Evolutionary conservation across 2,329 filamentous ascomycete genomes (phyloP).

Genomic region (Amauroascus verrucosus): DNA sequence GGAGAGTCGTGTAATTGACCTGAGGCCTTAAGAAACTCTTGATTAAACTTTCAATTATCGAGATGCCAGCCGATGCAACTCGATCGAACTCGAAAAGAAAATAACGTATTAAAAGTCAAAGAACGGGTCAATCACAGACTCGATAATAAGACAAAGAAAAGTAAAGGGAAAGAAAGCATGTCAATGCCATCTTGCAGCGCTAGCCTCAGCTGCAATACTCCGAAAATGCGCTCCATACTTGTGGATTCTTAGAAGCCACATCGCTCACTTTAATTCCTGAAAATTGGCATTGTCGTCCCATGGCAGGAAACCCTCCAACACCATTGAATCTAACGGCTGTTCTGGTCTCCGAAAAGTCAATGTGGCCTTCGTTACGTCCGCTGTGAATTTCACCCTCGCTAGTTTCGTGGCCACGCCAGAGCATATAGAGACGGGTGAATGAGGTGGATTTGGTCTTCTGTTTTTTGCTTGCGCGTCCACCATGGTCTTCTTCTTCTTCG

Average conservation of each 20-base stretch:
- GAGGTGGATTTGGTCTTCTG: not conserved
- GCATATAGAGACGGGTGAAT: conserved; percentile 13
- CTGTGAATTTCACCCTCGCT: conserved; percentile 11
- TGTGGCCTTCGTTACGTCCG: conserved; percentile 10
- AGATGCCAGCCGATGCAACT: not conserved
- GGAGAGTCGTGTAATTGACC: no score
- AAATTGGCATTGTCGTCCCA: conserved; percentile 13
- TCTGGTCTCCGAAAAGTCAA: conserved; percentile 14
- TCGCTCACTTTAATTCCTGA: conserved; percentile 12
- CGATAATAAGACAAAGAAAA: not conserved
- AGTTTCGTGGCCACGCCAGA: conserved; percentile 16
- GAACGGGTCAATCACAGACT: not conserved
- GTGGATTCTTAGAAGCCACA: not conserved
- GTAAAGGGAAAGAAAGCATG: not conserved
- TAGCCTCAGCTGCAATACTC: conserved; percentile 1
- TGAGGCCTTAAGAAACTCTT: no score
- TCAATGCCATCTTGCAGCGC: conserved; percentile 8
- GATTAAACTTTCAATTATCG: no score
- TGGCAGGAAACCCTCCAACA: conserved; percentile 14
- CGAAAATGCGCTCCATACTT: conserved; percentile 13
- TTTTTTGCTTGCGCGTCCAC: conserved; percentile 8
- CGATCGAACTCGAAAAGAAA: not conserved
- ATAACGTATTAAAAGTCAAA: not conserved
- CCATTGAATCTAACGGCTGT: conserved; percentile 13
- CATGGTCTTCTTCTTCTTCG: conserved; percentile 7